phyloP scores from a whole-genome alignment of 2,329 filamentous ascomycete species.

The Teratosphaeria gauchensis region DNA sequence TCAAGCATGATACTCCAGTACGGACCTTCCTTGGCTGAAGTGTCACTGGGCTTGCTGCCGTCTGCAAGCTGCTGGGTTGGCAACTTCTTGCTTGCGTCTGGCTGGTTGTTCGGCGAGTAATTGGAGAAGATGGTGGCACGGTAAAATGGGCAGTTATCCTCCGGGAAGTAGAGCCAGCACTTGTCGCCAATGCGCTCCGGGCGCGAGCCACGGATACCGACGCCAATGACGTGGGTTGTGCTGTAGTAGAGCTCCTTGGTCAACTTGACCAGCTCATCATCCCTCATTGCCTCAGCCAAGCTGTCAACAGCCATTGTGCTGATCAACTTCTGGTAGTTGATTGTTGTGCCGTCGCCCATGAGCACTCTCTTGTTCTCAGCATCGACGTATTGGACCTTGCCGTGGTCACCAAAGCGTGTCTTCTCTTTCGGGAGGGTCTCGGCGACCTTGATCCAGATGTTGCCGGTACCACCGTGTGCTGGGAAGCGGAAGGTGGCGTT shows the following conservation, averaged over 20 bases:
- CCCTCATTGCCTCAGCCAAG: constrained; percentile 76
- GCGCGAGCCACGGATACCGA: constrained; percentile 82
- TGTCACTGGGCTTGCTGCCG: constrained; percentile 67
- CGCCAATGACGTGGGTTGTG: constrained; percentile 91
- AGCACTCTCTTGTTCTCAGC: constrained; percentile 74
- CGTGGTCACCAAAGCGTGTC: constrained; percentile 77
- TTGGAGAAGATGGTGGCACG: constrained; percentile 99
- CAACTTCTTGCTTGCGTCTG: constrained; percentile 69
- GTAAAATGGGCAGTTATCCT: constrained; percentile 98
- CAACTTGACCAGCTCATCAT: constrained; percentile 70
- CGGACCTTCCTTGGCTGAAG: constrained; percentile 70
- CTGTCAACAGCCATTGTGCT: constrained; percentile 94
- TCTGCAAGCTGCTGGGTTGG: constrained; percentile 77
- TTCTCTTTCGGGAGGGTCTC: constrained; percentile 88
- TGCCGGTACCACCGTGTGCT: constrained; percentile 86
- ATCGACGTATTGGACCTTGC: constrained; percentile 77
- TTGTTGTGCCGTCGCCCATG: constrained; percentile 72
- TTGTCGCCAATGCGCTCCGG: constrained; percentile 97
- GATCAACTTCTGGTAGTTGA: constrained; percentile 86
- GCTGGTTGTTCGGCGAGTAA: constrained; percentile 98
- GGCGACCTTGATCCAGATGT: constrained; percentile 97
- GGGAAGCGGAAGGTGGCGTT: constrained; percentile 99
- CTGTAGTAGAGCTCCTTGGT: constrained; percentile 95
- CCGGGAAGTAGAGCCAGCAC: constrained; percentile 99
- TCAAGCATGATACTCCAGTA: constrained; percentile 99